Percentiles rank a stretch among this genome's conserved stretches.
Conservation (phyloP, 352 stramenopile genomes). For the Phytophthora ohioensis region DNA sequence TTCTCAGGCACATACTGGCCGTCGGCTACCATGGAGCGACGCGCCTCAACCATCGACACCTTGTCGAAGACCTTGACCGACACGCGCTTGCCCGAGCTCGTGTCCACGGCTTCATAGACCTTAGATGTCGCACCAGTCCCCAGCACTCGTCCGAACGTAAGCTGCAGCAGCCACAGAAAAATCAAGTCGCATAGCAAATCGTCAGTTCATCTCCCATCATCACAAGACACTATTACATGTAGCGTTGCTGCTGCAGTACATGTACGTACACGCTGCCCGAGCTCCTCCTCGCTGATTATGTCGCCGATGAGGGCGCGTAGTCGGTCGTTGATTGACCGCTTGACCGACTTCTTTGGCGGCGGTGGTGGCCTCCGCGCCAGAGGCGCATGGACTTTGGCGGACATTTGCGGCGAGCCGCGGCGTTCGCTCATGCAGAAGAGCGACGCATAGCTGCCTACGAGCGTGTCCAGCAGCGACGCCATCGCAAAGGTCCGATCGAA, state of each 20-base stretch:
- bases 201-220: constrained; percentile 19
- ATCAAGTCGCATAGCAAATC: constrained; percentile 27
- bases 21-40: constrained; percentile 80
- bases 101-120: constrained; percentile 75
- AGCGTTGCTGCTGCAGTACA: not conserved
- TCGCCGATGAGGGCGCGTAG: constrained; percentile 69
- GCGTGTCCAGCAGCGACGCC: constrained; percentile 34
- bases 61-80: constrained; percentile 90
- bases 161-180: constrained; percentile 43
- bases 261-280: constrained; percentile 54
- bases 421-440: constrained; percentile 60
- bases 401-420: constrained; percentile 37
- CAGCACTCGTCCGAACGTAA: constrained; percentile 68
- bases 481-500: constrained; percentile 11
- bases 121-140: constrained; percentile 81
- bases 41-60: constrained; percentile 78
- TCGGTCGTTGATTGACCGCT: constrained; percentile 66
- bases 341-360: constrained; percentile 31
- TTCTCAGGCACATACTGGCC: constrained; percentile 68
- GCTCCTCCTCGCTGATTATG: constrained; percentile 68
- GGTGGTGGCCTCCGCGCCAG: constrained; percentile 1
- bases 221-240: not conserved
- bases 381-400: constrained; percentile 46
- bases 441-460: constrained; percentile 44
- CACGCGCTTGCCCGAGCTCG: constrained; percentile 51